Evolutionary conservation across 768 basidiomycete genomes (phyloP), one percentile per base, ranked within the genome.

Genomic region (Kwoniella botswanensis): DNA sequence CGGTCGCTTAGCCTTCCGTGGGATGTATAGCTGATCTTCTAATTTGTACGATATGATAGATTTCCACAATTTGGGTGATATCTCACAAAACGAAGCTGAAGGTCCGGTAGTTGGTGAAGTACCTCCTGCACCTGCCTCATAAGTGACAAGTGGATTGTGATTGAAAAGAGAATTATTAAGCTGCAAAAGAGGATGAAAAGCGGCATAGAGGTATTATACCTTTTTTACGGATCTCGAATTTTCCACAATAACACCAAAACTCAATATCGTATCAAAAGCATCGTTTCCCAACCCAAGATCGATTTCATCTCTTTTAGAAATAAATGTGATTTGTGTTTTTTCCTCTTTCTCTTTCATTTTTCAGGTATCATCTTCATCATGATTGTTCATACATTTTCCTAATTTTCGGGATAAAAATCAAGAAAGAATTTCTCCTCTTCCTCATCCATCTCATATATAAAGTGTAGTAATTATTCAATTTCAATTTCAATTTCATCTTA

Each of bases 1-100:
- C 42, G 42, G 43, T 13, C 22, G 46, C 17, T 11, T 17, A 22
- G 18, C 42, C 22, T 46, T 41, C 18, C 18, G 35, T 66, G 9
- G n/a, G 22, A 15, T 53, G 50, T 35, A 11, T 24, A 50, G 63
- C 21, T 55, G 12, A 50, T 3, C 12, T 26, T 4, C 26, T 26
- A 26, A 26, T 26, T 26, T 26, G 26, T 26, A 26, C 26, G 26
- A 42, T 50, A 50, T 7, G 41, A 59, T 52, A 83, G 82, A 83
- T 70, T 83, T 83, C 82, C 82, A 83, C 80, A 83, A 83, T 72
- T 76, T 83, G 65, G 82, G 82, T 18, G 82, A 83, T 64, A 78
- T 83, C 68, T 65, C 76, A 1, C 71, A 77, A 53, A 71, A 73
- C 44, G 81, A 83, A 57, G 82, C 82, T 17, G 82, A 83, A 61